Evolutionary conservation across 2,329 filamentous ascomycete species (phyloP).

Genomic region (Calonectria pseudoreteaudii): DNA sequence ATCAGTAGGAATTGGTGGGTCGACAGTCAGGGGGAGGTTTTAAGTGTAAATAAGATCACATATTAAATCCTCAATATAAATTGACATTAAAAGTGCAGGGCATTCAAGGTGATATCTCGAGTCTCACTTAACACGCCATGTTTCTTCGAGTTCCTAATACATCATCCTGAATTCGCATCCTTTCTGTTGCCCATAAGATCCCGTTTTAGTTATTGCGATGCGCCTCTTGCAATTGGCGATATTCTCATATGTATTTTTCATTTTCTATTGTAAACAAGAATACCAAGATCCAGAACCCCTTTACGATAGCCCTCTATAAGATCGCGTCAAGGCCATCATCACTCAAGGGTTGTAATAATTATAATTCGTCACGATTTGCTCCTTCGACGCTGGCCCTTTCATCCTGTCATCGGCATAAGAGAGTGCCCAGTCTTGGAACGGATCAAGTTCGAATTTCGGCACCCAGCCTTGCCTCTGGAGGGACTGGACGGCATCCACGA

Average conservation of each 20-base stretch:
- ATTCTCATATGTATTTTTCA: not conserved
- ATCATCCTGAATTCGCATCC: no score
- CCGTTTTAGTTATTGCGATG: no score
- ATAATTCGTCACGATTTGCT: slow-evolving; percentile 25
- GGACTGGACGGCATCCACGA: slow-evolving; percentile 38
- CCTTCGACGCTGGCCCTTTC: slow-evolving; percentile 21
- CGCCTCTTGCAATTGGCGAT: not conserved
- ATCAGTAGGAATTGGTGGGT: not conserved
- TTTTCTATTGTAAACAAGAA: not conserved
- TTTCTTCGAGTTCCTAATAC: not conserved
- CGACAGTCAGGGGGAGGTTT: not conserved
- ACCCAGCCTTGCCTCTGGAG: slow-evolving; percentile 44
- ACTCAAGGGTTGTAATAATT: not conserved
- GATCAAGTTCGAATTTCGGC: slow-evolving; percentile 36
- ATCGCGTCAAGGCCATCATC: not conserved
- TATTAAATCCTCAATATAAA: not conserved
- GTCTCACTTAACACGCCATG: not conserved
- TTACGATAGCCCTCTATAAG: not conserved
- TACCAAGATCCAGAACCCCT: not conserved
- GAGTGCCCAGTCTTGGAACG: slow-evolving; percentile 44
- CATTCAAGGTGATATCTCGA: not conserved
- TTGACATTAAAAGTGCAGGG: not conserved
- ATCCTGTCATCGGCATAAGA: slow-evolving; percentile 46
- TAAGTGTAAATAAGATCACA: not conserved
- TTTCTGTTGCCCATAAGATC: no score